These are phyloP conservation scores for Eimeria tenella DNA, from an alignment of 169 alveolate genomes.

Conservation along the genomic window DNA sequence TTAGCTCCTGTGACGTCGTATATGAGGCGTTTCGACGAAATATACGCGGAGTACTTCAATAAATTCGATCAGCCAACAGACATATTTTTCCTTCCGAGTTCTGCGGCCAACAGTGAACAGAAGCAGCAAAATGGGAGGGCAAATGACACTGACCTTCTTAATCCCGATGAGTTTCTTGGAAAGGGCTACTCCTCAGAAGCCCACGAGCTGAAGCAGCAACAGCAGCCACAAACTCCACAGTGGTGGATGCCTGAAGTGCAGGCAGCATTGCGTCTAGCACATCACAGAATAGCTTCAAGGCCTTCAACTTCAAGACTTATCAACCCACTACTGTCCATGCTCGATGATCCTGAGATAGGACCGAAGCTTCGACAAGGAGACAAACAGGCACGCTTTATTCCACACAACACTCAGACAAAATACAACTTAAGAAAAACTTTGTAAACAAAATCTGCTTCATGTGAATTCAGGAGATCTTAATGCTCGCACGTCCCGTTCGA, in stretches of 20 bases:
- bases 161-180: constrained; percentile 43
- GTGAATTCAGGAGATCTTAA: neutral
- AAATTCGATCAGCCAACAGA: constrained; percentile 85
- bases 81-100: constrained; percentile 80
- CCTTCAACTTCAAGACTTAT: constrained; percentile 76
- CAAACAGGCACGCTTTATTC: constrained; percentile 62
- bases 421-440: neutral
- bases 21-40: constrained; percentile 81
- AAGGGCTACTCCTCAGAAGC: neutral
- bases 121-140: neutral
- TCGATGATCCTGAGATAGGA: constrained; percentile 84
- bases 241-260: constrained; percentile 79
- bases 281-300: constrained; percentile 60
- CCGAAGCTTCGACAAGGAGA: constrained; percentile 82
- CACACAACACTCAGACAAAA: neutral
- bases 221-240: constrained; percentile 59
- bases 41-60: constrained; percentile 80
- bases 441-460: no score
- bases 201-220: neutral
- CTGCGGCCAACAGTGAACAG: neutral
- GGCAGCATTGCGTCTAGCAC: constrained; percentile 65
- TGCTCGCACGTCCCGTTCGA: neutral
- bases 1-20: constrained; percentile 84
- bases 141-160: constrained; percentile 32
- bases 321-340: constrained; percentile 83